Percentiles rank a stretch among this genome's conserved stretches.
These are phyloP conservation scores for Trichophyton rubrum DNA, from an alignment of 2,329 filamentous ascomycete species.

Conservation along the genomic window DNA sequence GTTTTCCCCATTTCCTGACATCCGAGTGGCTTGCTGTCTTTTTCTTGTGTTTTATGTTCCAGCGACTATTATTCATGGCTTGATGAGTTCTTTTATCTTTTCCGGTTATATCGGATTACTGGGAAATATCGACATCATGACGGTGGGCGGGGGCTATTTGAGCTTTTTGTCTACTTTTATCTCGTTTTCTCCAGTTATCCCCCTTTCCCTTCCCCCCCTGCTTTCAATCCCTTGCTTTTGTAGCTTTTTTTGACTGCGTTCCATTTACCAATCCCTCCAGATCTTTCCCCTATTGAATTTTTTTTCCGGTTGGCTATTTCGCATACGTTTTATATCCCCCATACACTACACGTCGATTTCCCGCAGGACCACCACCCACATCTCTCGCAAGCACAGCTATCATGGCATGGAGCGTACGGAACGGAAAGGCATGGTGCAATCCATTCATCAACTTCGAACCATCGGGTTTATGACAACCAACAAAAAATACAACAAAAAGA, in stretches of 20 bases:
- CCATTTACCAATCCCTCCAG: neutral
- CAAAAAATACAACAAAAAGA: conserved; percentile 1
- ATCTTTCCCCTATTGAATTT: neutral
- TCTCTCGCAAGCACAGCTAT: neutral
- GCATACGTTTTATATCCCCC: conserved; percentile 1
- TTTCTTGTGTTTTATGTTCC: conserved; percentile 5
- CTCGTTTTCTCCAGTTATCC: neutral
- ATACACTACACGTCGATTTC: neutral
- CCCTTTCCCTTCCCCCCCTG: neutral
- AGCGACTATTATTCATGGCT: conserved; percentile 1
- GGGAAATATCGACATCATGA: conserved; percentile 2
- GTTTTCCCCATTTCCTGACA: conserved; percentile 8
- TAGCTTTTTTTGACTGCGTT: conserved; percentile 1
- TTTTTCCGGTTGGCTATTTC: neutral
- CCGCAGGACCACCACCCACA: neutral
- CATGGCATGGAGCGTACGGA: neutral
- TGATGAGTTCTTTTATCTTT: conserved; percentile 4
- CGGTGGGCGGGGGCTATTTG: conserved; percentile 2
- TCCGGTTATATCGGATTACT: conserved; percentile 1
- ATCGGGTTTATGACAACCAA: neutral
- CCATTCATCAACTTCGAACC: neutral
- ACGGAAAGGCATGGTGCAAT: neutral
- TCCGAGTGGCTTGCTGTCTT: conserved; percentile 10
- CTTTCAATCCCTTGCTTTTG: neutral
- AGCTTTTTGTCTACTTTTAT: neutral